phyloP scores from a whole-genome alignment of 805 yeast genomes.

The Zygosaccharomyces gambellarensis region DNA sequence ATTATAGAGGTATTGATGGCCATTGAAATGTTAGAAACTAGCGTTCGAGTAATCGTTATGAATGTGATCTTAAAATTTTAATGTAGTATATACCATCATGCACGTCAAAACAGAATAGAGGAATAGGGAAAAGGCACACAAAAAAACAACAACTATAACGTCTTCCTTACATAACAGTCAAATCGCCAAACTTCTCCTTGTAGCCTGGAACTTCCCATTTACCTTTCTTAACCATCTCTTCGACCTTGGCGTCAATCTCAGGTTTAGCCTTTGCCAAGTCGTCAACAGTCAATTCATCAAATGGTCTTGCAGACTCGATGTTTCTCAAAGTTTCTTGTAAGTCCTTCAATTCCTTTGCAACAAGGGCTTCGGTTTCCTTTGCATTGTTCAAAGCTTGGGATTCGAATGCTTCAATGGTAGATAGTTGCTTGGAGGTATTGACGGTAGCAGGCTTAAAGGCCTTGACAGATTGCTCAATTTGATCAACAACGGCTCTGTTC shows the following conservation, averaged over 20 bases:
- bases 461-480: conserved; percentile 71
- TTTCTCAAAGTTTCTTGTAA: conserved; percentile 84
- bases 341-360: conserved; percentile 76
- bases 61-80: conserved; percentile 4
- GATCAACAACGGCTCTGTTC: conserved; percentile 73
- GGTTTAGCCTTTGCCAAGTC: conserved; percentile 95
- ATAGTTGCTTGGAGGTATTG: conserved; percentile 84
- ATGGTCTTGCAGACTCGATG: conserved; percentile 96
- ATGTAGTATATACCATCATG: conserved; percentile 5
- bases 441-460: conserved; percentile 78
- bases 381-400: conserved; percentile 95
- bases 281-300: conserved; percentile 92
- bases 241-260: conserved; percentile 93
- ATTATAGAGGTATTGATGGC: neutral
- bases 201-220: conserved; percentile 98
- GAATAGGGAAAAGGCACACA: neutral
- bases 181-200: conserved; percentile 96
- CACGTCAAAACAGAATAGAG: conserved; percentile 1
- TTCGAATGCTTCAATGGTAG: conserved; percentile 90
- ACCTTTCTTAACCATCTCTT: conserved; percentile 91
- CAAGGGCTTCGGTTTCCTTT: conserved; percentile 84
- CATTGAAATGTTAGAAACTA: neutral
- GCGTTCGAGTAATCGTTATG: neutral
- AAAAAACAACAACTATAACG: neutral
- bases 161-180: conserved; percentile 69